Evolutionary conservation across 257 asterid genomes (phyloP).

Genomic region (Vinca minor): DNA sequence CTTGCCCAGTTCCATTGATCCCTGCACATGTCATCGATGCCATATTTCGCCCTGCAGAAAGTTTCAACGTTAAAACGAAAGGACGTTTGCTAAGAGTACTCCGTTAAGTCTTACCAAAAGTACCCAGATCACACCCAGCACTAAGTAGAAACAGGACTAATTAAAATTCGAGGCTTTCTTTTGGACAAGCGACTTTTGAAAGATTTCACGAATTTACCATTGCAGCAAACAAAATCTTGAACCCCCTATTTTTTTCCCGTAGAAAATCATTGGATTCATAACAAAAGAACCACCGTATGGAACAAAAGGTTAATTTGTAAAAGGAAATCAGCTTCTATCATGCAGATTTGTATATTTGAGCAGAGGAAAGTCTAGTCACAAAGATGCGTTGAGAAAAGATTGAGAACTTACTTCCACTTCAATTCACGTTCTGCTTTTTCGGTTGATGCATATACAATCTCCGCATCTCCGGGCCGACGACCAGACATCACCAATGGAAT

Average conservation of each 20-base stretch:
- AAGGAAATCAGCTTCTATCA: not conserved
- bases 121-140: not conserved
- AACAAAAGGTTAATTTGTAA: not conserved
- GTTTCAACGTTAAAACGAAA: not conserved
- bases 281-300: too few species aligned
- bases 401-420: conserved; percentile 81
- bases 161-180: not conserved
- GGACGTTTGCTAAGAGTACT: not conserved
- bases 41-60: conserved; percentile 64
- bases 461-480: conserved; percentile 98
- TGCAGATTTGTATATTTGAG: not conserved
- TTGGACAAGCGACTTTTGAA: not conserved
- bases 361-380: not conserved
- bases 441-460: conserved; percentile 75
- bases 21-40: conserved; percentile 75
- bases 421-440: conserved; percentile 75
- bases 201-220: not conserved
- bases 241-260: too few species aligned
- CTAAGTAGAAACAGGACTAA: not conserved
- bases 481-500: conserved; percentile 74
- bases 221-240: not conserved
- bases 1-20: conserved; percentile 99
- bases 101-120: not conserved
- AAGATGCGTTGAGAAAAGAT: not conserved
- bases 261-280: too few species aligned